Percentiles rank a stretch among this genome's conserved stretches.
Evolutionary conservation across 495 filamentous ascomycete species (phyloP).

Genomic region (Aspergillus conjunctus): DNA sequence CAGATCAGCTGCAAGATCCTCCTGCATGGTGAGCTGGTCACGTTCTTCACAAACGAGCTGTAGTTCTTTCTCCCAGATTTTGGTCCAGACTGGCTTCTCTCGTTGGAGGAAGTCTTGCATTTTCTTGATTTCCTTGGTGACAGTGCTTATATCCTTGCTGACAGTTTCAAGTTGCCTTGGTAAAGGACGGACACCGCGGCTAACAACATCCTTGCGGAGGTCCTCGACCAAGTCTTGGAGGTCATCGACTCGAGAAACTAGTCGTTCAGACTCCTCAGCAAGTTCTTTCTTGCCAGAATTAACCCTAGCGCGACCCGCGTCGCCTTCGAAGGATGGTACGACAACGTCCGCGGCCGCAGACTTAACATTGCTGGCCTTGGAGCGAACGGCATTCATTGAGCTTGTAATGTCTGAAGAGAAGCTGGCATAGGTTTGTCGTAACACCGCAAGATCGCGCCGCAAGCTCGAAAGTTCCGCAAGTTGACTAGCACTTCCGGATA

Average conservation of each 20-base stretch:
- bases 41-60: constrained; percentile 92
- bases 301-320: constrained; percentile 80
- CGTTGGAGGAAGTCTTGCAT: constrained; percentile 88
- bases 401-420: constrained; percentile 85
- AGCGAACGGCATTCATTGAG: constrained; percentile 80
- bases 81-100: constrained; percentile 95
- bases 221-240: constrained; percentile 96
- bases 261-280: constrained; percentile 77
- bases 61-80: constrained; percentile 97
- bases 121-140: constrained; percentile 87
- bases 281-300: constrained; percentile 82
- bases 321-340: constrained; percentile 64
- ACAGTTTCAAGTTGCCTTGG: constrained; percentile 89
- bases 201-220: constrained; percentile 94
- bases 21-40: constrained; percentile 90
- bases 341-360: constrained; percentile 66
- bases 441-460: constrained; percentile 85
- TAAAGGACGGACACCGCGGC: constrained; percentile 85
- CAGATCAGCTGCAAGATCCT: constrained; percentile 88
- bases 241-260: constrained; percentile 91
- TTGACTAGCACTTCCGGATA: constrained; percentile 53
- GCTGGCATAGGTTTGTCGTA: constrained; percentile 90
- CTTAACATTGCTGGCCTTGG: constrained; percentile 81
- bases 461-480: constrained; percentile 76
- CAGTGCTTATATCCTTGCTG: constrained; percentile 78